Conservation (phyloP, 257 asterid genomes). For the Solanum chaucha region DNA sequence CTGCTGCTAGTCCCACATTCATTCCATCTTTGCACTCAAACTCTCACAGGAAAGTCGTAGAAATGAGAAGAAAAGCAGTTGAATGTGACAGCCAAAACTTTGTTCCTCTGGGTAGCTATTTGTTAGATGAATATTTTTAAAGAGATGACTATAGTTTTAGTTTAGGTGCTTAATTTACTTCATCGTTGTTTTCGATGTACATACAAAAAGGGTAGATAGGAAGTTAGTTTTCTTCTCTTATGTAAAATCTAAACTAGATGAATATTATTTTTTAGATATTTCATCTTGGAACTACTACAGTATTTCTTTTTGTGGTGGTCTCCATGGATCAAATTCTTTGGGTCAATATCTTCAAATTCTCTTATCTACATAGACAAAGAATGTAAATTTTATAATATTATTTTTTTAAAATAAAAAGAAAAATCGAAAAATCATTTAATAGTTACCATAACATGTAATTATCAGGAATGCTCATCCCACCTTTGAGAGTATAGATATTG, state of each 20-base stretch:
- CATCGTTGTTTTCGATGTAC: conserved; percentile 5
- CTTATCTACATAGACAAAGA: background rate
- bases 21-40: conserved; percentile 48
- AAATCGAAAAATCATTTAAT: background rate
- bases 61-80: conserved; percentile 30
- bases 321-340: background rate
- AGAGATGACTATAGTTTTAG: conserved; percentile 8
- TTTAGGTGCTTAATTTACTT: conserved; percentile 10
- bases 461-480: background rate
- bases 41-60: conserved; percentile 52
- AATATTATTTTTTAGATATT: background rate
- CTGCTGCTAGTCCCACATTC: conserved; percentile 56
- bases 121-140: conserved; percentile 28
- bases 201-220: conserved; percentile 9
- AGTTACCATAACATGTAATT: background rate
- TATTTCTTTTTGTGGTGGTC: background rate
- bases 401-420: no score
- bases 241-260: background rate
- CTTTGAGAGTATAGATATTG: background rate
- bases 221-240: background rate
- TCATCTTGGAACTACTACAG: background rate
- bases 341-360: background rate
- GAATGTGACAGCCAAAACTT: conserved; percentile 26
- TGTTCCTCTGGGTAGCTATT: conserved; percentile 26
- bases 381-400: background rate